These are phyloP conservation scores for Tricholoma sp. DNA, from an alignment of 768 basidiomycete genomes.

Conservation along the genomic window DNA sequence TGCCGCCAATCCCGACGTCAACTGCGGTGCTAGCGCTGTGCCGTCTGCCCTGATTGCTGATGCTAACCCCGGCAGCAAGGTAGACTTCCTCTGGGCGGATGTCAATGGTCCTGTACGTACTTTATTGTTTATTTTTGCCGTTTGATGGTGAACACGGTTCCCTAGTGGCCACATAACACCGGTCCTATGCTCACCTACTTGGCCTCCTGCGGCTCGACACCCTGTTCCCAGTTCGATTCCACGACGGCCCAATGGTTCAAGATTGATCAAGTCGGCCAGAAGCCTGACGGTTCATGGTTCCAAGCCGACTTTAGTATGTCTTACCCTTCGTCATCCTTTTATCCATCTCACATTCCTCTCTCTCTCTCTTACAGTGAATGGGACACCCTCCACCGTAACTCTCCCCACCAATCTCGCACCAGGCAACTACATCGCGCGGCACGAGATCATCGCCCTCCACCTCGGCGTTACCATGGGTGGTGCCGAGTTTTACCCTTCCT, in stretches of 20 bases:
- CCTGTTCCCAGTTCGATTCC: constrained; percentile 58
- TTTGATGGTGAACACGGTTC: not conserved
- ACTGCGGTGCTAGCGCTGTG: constrained; percentile 54
- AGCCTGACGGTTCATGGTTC: constrained; percentile 40
- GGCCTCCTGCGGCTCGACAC: constrained; percentile 50
- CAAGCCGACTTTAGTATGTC: constrained; percentile 49
- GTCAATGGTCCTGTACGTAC: constrained; percentile 33
- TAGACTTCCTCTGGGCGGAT: constrained; percentile 56
- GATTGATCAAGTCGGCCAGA: constrained; percentile 48
- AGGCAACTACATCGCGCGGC: constrained; percentile 72
- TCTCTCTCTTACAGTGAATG: constrained; percentile 29
- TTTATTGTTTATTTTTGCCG: constrained; percentile 1
- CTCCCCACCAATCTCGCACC: constrained; percentile 50
- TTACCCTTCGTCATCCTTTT: not conserved
- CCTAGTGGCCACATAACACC: constrained; percentile 47
- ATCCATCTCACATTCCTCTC: not conserved
- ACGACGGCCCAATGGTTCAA: constrained; percentile 70
- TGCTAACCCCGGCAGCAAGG: constrained; percentile 53
- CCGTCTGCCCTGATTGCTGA: constrained; percentile 44
- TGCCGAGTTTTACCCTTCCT: constrained; percentile 79
- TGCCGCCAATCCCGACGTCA: constrained; percentile 47
- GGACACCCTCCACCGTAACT: constrained; percentile 33
- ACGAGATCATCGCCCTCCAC: constrained; percentile 79
- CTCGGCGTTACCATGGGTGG: constrained; percentile 50
- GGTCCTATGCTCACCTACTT: constrained; percentile 76